Conservation (phyloP, 2,329 filamentous ascomycete genomes). For the Scedosporium dehoogii region DNA sequence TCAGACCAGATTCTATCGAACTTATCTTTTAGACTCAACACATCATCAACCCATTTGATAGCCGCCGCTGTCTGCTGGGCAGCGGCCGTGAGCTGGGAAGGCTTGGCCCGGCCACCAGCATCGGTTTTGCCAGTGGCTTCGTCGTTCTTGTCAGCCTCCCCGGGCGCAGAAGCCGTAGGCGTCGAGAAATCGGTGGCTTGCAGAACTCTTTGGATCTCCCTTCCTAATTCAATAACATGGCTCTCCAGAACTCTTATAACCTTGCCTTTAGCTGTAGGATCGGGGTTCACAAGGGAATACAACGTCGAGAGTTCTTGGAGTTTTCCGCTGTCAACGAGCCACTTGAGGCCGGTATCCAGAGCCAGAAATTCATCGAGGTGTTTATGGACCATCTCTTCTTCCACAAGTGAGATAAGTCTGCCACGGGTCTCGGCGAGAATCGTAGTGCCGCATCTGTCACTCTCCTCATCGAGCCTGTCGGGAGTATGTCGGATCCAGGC, state of each 20-base stretch:
- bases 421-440: conserved; percentile 61
- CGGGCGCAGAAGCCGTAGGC: conserved; percentile 23
- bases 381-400: conserved; percentile 66
- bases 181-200: conserved; percentile 43
- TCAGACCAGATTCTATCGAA: conserved; percentile 70
- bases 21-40: conserved; percentile 75
- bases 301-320: conserved; percentile 69
- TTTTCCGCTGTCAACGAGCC: conserved; percentile 88
- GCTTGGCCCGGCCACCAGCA: conserved; percentile 36
- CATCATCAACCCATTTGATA: conserved; percentile 91
- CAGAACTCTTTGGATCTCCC: conserved; percentile 66
- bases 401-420: conserved; percentile 69
- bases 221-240: conserved; percentile 69
- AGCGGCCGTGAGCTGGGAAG: conserved; percentile 37
- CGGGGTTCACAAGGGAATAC: conserved; percentile 67
- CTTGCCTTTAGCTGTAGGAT: conserved; percentile 63
- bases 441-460: conserved; percentile 72
- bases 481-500: conserved; percentile 72
- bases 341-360: conserved; percentile 76
- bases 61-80: conserved; percentile 80
- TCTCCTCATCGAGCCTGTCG: conserved; percentile 68
- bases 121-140: conserved; percentile 21
- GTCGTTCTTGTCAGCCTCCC: conserved; percentile 31
- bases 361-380: conserved; percentile 75
- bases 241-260: conserved; percentile 62